Conservation (phyloP, 139 green algal species). For the Closterium sp. region DNA sequence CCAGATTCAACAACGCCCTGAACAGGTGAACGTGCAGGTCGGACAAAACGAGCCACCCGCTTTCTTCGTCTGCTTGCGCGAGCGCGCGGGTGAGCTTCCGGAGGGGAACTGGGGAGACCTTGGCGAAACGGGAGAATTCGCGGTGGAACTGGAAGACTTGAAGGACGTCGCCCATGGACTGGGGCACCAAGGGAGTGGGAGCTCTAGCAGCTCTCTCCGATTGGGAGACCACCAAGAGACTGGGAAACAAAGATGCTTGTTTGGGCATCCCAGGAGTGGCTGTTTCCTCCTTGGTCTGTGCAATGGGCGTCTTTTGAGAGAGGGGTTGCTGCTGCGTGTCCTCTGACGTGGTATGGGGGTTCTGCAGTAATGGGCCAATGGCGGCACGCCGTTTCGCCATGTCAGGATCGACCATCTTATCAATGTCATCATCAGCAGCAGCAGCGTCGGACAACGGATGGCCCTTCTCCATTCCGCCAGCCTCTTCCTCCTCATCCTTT, state of each 20-base stretch:
- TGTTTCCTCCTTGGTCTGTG: too few species aligned
- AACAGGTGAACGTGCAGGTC: slow-evolving; percentile 36
- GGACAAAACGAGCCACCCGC: neutral
- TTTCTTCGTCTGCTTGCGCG: neutral
- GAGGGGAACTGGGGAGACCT: neutral
- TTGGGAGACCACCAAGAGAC: neutral
- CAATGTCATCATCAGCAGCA: neutral
- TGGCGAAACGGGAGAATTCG: neutral
- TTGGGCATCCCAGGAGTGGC: neutral
- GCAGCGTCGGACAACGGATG: too few species aligned
- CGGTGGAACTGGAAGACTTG: neutral
- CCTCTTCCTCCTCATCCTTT: too few species aligned
- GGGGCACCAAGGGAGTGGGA: neutral
- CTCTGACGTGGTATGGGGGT: too few species aligned
- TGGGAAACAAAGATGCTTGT: neutral
- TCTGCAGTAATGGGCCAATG: neutral
- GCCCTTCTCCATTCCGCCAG: too few species aligned
- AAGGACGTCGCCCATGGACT: neutral
- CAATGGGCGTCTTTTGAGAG: too few species aligned
- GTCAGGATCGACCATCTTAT: neutral
- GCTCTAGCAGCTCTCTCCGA: too few species aligned
- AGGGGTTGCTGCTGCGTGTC: too few species aligned
- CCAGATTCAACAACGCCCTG: slow-evolving; percentile 20
- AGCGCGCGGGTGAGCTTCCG: neutral
- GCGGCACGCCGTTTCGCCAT: neutral